These are phyloP conservation scores for Kwoniella sp. DNA, from an alignment of 768 basidiomycete species.

Conservation along the genomic window DNA sequence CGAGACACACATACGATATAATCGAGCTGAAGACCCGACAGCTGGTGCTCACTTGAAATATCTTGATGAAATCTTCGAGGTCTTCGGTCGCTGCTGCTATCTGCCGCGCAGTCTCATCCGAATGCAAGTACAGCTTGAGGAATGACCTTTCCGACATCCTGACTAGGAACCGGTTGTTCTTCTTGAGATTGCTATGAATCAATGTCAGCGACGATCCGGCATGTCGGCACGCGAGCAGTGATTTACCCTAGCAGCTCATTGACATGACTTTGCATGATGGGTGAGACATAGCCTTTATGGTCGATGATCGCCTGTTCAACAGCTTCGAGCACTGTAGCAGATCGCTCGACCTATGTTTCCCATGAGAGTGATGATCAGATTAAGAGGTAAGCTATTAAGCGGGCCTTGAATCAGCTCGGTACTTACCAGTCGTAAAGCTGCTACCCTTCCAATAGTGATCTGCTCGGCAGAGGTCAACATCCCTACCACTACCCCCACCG, in stretches of 20 bases:
- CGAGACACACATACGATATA: too few species aligned
- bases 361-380: too few species aligned
- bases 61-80: slow-evolving; percentile 63
- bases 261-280: slow-evolving; percentile 33
- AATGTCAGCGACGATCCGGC: too few species aligned
- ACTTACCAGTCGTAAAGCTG: slow-evolving; percentile 38
- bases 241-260: slow-evolving; percentile 28
- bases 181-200: slow-evolving; percentile 32
- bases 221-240: background rate
- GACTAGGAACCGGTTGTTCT: slow-evolving; percentile 59
- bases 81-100: slow-evolving; percentile 63
- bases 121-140: slow-evolving; percentile 73
- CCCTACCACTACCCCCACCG: slow-evolving; percentile 23
- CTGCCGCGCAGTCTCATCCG: slow-evolving; percentile 67
- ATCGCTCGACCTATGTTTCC: slow-evolving; percentile 45
- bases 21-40: too few species aligned
- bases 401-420: background rate
- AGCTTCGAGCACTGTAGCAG: slow-evolving; percentile 36
- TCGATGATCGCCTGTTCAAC: slow-evolving; percentile 33
- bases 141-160: slow-evolving; percentile 70
- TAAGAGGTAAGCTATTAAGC: background rate
- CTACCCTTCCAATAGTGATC: slow-evolving; percentile 33
- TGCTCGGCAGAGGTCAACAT: slow-evolving; percentile 36
- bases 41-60: slow-evolving; percentile 64
- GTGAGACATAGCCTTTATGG: slow-evolving; percentile 28